Conservation (phyloP, 2,329 filamentous ascomycete species). For the Penicillium digitatum region DNA sequence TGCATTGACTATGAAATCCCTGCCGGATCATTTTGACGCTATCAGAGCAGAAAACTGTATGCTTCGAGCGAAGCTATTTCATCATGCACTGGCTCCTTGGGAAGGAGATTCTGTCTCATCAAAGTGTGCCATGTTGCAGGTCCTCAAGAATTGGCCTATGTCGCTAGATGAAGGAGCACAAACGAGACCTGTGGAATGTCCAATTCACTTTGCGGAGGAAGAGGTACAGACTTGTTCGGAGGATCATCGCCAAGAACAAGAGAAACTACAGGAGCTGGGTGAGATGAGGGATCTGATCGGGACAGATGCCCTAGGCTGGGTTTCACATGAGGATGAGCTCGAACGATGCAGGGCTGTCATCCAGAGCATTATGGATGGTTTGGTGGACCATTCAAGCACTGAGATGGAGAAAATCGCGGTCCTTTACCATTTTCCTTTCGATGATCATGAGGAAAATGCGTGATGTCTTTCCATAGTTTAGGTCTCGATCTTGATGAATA, state of each 20-base stretch:
- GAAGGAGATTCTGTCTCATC: constrained; percentile 29
- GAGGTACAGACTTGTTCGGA: constrained; percentile 15
- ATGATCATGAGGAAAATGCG: constrained; percentile 20
- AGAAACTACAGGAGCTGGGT: constrained; percentile 19
- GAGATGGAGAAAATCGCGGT: constrained; percentile 20
- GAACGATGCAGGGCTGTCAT: constrained; percentile 16
- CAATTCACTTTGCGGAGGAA: constrained; percentile 21
- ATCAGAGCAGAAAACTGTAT: constrained; percentile 18
- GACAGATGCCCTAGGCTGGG: constrained; percentile 27
- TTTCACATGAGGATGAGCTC: constrained; percentile 24
- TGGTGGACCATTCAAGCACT: constrained; percentile 23
- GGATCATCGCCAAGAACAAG: constrained; percentile 18
- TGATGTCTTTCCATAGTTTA: background rate
- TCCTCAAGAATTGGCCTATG: constrained; percentile 23
- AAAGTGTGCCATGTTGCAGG: constrained; percentile 23
- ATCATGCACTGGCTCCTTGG: constrained; percentile 24
- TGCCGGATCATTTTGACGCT: constrained; percentile 26
- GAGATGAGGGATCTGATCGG: constrained; percentile 26
- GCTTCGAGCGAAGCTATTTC: constrained; percentile 26
- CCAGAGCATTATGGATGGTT: constrained; percentile 17
- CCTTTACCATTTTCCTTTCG: constrained; percentile 21
- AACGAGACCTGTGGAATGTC: constrained; percentile 10
- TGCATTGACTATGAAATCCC: constrained; percentile 21
- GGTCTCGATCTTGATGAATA: background rate
- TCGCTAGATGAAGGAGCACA: constrained; percentile 6